Base-by-base conservation (phyloP, 805 yeast genomes). In the Yarrowia keelungensis region DNA sequence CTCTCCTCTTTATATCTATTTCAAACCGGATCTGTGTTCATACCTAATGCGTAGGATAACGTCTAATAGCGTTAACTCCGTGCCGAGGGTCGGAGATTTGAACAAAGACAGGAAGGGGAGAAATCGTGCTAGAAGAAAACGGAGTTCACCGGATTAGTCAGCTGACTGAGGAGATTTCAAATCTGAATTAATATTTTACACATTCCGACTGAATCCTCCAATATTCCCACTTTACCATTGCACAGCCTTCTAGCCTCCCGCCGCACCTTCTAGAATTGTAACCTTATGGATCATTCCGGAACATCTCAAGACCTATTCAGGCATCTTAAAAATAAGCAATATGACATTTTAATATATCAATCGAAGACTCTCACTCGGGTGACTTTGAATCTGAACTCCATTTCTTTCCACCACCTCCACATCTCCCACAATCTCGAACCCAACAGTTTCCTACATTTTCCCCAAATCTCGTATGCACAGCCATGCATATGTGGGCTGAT, bases 401-500 rank as follows among this genome's bases (percentile, higher is more conserved):
- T 7, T 10, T 8, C 8, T 16, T 36, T 39, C 26, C 10, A 39
- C 5, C 16, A 9, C 36, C 45, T 3, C 49, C 14, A 8, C 32
- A 19, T 5, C 49, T 5, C 22, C 26, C 45, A 14, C 5, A 10
- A 14, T 15, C 19, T 3, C 0, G n/a, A 2, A 12, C 58, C 43
- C 42, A 36, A 36, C 43, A 51, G 5, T 9, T 15, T 32, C 47
- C 16, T 11, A 26, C 32, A 26, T 26, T 26, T 26, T 26, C 35
- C 42, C 45, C 43, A 53, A 19, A 16, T n/a, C 45, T 53, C 59
- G 59, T 53, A 53, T 53, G 59, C 59, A 53, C 45, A 19, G 59
- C 59, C 45, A 53, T 53, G 59, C 59, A 39, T 39, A 53, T 39
- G 59, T 53, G 59, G 59, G 59, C 59, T 53, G 59, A 53, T 53